phyloP scores from a whole-genome alignment of 2,329 filamentous ascomycete species.

The Endothia cerciana region DNA sequence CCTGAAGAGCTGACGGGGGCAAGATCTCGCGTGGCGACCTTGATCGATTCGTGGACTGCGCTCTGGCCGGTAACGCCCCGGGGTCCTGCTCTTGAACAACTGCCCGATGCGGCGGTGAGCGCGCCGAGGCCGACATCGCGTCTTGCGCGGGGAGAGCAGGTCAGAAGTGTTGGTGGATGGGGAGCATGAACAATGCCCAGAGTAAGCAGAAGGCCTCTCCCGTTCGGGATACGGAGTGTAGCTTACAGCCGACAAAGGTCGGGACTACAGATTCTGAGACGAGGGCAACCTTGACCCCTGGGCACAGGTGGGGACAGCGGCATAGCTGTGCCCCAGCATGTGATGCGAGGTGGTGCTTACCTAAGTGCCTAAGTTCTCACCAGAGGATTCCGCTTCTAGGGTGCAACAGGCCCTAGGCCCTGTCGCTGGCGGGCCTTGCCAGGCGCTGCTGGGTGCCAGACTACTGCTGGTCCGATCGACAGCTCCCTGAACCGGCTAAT shows the following conservation, averaged over 20 bases:
- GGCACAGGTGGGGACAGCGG: neutral
- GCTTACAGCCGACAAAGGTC: neutral
- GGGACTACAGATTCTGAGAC: neutral
- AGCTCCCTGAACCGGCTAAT: too few relatives aligned
- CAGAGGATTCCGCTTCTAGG: neutral
- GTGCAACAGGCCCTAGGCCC: too few relatives aligned
- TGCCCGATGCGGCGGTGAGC: constrained; percentile 4
- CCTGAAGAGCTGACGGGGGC: neutral
- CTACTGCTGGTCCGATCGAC: neutral
- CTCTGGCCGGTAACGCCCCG: neutral
- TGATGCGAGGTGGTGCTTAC: neutral
- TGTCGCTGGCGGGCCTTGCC: too few relatives aligned
- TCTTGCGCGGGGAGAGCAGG: neutral
- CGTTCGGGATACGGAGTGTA: neutral
- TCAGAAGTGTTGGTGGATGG: neutral
- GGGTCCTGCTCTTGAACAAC: neutral
- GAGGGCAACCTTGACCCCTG: neutral
- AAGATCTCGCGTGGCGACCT: constrained; percentile 2
- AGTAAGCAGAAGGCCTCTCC: neutral
- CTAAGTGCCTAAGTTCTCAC: constrained; percentile 5
- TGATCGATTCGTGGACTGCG: neutral
- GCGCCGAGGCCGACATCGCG: neutral
- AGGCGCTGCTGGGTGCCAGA: too few relatives aligned
- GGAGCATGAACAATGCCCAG: too few relatives aligned
- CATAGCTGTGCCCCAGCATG: neutral